Conservation (phyloP, 1,284 basidiomycete species). For the Athelia sp. region DNA sequence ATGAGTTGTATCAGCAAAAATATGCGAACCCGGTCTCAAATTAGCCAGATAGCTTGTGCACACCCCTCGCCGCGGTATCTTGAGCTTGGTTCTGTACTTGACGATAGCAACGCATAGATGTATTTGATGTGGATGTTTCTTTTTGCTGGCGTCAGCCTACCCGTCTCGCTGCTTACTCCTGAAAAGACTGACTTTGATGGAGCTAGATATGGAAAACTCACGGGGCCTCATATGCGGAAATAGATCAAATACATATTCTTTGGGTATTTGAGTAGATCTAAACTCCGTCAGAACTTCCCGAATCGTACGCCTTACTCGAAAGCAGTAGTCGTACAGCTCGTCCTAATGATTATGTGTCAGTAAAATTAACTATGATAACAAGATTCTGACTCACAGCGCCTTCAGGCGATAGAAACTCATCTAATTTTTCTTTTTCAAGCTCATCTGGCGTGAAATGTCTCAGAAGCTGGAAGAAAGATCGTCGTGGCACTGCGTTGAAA, state of each 20-base stretch:
- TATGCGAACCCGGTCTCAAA: slow-evolving; percentile 43
- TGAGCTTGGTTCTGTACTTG: slow-evolving; percentile 85
- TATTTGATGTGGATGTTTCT: slow-evolving; percentile 65
- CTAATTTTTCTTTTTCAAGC: slow-evolving; percentile 78
- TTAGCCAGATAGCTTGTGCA: slow-evolving; percentile 78
- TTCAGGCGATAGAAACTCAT: slow-evolving; percentile 75
- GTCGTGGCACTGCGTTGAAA: slow-evolving; percentile 78
- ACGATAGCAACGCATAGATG: slow-evolving; percentile 92
- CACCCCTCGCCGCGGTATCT: slow-evolving; percentile 76
- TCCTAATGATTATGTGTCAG: slow-evolving; percentile 46
- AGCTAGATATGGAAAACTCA: slow-evolving; percentile 92
- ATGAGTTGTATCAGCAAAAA: too few relatives aligned
- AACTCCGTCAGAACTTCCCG: slow-evolving; percentile 88
- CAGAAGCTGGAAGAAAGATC: slow-evolving; percentile 79
- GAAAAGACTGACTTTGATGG: too few relatives aligned
- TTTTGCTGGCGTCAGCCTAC: not conserved
- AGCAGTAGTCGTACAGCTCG: slow-evolving; percentile 88
- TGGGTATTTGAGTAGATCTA: slow-evolving; percentile 65
- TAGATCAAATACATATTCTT: slow-evolving; percentile 81
- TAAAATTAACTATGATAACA: too few relatives aligned
- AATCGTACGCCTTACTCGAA: slow-evolving; percentile 76
- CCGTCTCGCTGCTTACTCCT: too few relatives aligned
- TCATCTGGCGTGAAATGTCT: slow-evolving; percentile 73
- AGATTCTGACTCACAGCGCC: slow-evolving; percentile 74
- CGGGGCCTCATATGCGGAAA: slow-evolving; percentile 82